Conservation (phyloP, 495 filamentous ascomycete species). For the Lophiostoma macrostomum region DNA sequence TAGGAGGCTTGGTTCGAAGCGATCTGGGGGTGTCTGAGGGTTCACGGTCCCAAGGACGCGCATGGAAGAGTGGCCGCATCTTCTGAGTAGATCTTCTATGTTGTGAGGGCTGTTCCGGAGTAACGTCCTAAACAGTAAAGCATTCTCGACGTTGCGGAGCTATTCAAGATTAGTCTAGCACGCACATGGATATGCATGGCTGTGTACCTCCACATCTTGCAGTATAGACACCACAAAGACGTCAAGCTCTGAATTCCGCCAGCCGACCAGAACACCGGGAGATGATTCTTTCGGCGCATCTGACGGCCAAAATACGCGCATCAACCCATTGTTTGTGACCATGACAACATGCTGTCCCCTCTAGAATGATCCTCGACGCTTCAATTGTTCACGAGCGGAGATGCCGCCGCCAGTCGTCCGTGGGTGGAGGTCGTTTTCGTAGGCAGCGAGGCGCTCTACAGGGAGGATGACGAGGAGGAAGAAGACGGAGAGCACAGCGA, state of each 20-base stretch:
- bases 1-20: constrained; percentile 68
- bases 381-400: constrained; percentile 91
- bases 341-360: constrained; percentile 75
- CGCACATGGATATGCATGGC: neutral
- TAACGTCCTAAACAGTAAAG: constrained; percentile 77
- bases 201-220: constrained; percentile 81
- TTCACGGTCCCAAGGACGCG: constrained; percentile 84
- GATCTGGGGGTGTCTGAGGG: constrained; percentile 46
- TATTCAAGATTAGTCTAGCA: constrained; percentile 32
- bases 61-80: constrained; percentile 79
- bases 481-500: constrained; percentile 68
- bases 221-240: constrained; percentile 85
- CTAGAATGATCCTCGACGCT: constrained; percentile 92
- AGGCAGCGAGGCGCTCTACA: constrained; percentile 66
- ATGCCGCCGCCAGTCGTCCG: constrained; percentile 77
- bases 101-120: constrained; percentile 81
- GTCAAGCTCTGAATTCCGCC: constrained; percentile 89
- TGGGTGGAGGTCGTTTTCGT: constrained; percentile 71
- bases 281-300: constrained; percentile 66
- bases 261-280: constrained; percentile 87
- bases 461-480: constrained; percentile 75
- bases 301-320: constrained; percentile 97
- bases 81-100: constrained; percentile 71
- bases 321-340: constrained; percentile 76
- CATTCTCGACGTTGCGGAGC: constrained; percentile 78